Base-by-base conservation (phyloP, 169 alveolate species). In the Pseudocohnilembus persalinus region DNA sequence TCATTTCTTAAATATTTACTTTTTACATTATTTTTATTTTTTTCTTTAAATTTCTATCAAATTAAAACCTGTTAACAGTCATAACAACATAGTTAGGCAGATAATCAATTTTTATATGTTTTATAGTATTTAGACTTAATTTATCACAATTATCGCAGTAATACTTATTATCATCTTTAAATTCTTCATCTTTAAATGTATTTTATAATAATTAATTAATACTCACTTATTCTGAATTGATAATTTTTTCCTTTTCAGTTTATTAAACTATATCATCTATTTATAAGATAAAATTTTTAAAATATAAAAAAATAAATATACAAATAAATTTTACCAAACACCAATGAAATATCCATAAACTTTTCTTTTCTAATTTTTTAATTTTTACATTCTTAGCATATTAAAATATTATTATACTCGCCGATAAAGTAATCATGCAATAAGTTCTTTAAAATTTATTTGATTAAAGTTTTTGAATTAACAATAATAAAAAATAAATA, bases 351-450 rank as follows among this genome's bases (percentile, higher is more conserved):
- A 29, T 79, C 84, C 0, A 79, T 28, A 72, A 79, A 79, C 29
- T 79, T 79, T 63, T 79, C 84, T 79, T 79, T 64, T 33, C 76
- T 28, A 11, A 49, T 28, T 29, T 34, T 34, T 6, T 29, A 6
- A 24, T 63, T 79, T 63, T 79, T 49, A 49, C 84, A 79, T 29
- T 49, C 31, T 0, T 35, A 33, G 32, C 84, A 79, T 1, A 31
- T 79, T 0, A 49, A 34, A 29, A 30, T 29, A 31, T 79, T 68
- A 1, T 79, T 33, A 20, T 79, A 79, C 49, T 79, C 31, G 24
- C 84, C 84, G 0, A 79, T 79, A 79, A 79, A 79, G 25, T 49
- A 79, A 29, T 79, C 84, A 63, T 79, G 74, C 15, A 79, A n/a
- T 63, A 79, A 79, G 31, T 79, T 79, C 84, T 79, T 63, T n/a